Percentiles rank a stretch among this genome's conserved stretches.
Conservation (phyloP, 257 asterid genomes). For the Solanum microdontum region DNA sequence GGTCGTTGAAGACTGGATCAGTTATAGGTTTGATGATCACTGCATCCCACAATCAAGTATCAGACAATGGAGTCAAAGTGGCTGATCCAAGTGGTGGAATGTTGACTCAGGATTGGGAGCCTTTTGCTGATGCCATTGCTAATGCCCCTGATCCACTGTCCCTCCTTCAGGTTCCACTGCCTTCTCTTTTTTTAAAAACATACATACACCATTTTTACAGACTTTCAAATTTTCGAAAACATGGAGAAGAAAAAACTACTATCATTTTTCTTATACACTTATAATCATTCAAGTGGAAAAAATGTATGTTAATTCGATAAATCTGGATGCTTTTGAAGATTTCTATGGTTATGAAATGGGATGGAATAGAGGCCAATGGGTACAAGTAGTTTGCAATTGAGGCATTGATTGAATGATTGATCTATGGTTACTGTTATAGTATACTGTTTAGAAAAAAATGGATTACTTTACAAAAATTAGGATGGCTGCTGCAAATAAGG, state of each 20-base stretch:
- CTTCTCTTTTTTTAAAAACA: neutral
- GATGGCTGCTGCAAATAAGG: neutral
- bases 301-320: neutral
- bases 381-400: neutral
- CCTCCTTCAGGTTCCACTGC: constrained; percentile 46
- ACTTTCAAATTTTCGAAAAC: neutral
- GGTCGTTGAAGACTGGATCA: constrained; percentile 66
- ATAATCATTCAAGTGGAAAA: neutral
- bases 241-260: neutral
- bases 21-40: constrained; percentile 80
- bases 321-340: neutral
- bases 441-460: neutral
- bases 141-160: constrained; percentile 53
- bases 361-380: neutral
- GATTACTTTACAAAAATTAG: neutral
- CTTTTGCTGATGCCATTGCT: constrained; percentile 69
- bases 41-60: constrained; percentile 74
- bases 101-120: constrained; percentile 95
- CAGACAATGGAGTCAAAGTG: constrained; percentile 81
- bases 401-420: neutral
- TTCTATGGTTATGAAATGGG: neutral
- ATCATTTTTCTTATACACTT: neutral
- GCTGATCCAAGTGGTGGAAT: constrained; percentile 91
- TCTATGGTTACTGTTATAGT: neutral
- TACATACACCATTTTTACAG: neutral